phyloP scores from a whole-genome alignment of 164 flowering plant species.

The Sedum album region DNA sequence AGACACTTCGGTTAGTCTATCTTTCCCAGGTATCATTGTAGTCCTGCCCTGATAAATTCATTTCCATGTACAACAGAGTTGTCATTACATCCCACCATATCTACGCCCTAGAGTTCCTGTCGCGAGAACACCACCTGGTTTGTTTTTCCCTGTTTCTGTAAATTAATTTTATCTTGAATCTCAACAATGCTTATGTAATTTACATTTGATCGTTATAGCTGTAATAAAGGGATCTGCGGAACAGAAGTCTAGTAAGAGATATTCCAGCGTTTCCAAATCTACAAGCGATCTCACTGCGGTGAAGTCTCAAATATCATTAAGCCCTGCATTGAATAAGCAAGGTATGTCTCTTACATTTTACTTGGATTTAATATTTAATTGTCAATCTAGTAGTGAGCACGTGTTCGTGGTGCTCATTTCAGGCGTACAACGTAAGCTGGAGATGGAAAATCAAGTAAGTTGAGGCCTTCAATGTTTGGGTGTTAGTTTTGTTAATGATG shows the following conservation, averaged over 20 bases:
- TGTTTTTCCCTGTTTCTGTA: conserved; percentile 11
- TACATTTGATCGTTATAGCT: background rate
- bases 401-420: background rate
- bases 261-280: conserved; percentile 7
- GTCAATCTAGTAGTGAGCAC: background rate
- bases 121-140: conserved; percentile 81
- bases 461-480: background rate
- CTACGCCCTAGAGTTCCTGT: conserved; percentile 53
- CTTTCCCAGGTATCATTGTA: background rate
- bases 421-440: conserved; percentile 11
- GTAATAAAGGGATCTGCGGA: background rate
- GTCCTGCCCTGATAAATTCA: background rate
- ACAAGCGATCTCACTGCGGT: background rate
- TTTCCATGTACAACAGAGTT: conserved; percentile 42
- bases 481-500: background rate
- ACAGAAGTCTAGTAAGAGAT: conserved; percentile 9
- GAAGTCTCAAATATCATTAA: background rate
- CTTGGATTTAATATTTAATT: background rate
- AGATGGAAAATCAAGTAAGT: conserved; percentile 11
- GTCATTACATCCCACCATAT: conserved; percentile 87
- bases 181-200: background rate
- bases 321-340: background rate
- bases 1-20: too few species aligned
- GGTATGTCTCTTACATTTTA: background rate
- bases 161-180: background rate